These are phyloP conservation scores for Aspergillus leporis DNA, from an alignment of 495 filamentous ascomycete genomes.

Conservation along the genomic window DNA sequence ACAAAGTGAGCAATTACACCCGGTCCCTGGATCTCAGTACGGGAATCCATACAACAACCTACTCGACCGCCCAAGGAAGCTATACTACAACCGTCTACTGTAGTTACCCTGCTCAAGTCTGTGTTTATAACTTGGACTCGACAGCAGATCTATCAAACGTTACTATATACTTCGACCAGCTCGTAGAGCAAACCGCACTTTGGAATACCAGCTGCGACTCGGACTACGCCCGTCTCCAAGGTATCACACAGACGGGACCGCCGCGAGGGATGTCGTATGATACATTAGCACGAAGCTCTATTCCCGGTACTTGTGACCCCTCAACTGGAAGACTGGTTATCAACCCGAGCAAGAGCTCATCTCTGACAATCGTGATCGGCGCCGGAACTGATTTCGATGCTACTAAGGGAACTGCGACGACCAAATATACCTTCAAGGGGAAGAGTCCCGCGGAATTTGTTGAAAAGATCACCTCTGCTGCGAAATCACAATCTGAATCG, in stretches of 20 bases:
- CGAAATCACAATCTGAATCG: constrained; percentile 27
- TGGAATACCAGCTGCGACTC: constrained; percentile 27
- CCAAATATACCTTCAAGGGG: constrained; percentile 47
- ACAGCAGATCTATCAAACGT: constrained; percentile 34
- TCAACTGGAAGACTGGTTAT: background rate
- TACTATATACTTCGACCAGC: constrained; percentile 27
- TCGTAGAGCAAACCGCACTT: constrained; percentile 17
- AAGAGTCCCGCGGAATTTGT: constrained; percentile 40
- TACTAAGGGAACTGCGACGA: constrained; percentile 39
- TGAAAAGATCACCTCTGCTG: constrained; percentile 26
- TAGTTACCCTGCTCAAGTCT: constrained; percentile 50
- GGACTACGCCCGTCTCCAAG: constrained; percentile 28
- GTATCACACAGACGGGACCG: constrained; percentile 22
- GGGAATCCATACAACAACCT: constrained; percentile 33
- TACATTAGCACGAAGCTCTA: constrained; percentile 1
- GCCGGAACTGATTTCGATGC: constrained; percentile 49
- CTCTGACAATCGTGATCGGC: constrained; percentile 35
- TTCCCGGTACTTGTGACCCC: background rate
- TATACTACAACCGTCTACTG: constrained; percentile 28
- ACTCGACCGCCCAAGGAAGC: background rate
- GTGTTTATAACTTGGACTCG: constrained; percentile 43
- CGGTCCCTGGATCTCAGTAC: constrained; percentile 43
- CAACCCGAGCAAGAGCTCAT: background rate
- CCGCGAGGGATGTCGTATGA: constrained; percentile 40
- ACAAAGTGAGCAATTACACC: constrained; percentile 32